Evolutionary conservation across 2,329 filamentous ascomycete species (phyloP).

Genomic region (Tolypocladium paradoxum): DNA sequence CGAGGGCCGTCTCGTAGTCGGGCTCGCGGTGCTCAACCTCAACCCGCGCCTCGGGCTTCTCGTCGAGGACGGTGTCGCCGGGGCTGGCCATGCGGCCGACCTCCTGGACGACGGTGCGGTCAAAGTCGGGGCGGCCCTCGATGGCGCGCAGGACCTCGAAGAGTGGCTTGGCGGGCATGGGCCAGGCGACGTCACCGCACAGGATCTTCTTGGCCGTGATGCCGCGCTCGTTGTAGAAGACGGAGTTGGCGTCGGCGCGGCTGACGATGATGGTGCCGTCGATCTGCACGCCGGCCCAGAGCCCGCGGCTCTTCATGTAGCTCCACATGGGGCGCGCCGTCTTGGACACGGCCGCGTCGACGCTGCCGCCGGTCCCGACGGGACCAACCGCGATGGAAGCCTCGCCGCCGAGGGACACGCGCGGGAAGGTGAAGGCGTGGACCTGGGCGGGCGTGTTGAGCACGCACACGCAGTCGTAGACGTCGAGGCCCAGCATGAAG

Average conservation of each 20-base stretch:
- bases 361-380: slow-evolving; percentile 50
- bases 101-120: slow-evolving; percentile 15
- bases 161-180: slow-evolving; percentile 24
- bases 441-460: slow-evolving; percentile 60
- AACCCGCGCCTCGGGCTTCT: too few species aligned
- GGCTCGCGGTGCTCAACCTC: slow-evolving; percentile 10
- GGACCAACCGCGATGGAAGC: slow-evolving; percentile 53
- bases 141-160: slow-evolving; percentile 28
- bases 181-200: slow-evolving; percentile 27
- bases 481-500: slow-evolving; percentile 61
- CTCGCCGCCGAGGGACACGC: slow-evolving; percentile 59
- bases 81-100: slow-evolving; percentile 12
- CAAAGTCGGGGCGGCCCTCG: slow-evolving; percentile 19
- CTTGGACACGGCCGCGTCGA: slow-evolving; percentile 27
- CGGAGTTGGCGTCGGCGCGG: slow-evolving; percentile 65
- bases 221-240: slow-evolving; percentile 57
- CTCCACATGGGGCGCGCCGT: slow-evolving; percentile 57
- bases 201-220: slow-evolving; percentile 26
- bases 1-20: slow-evolving; percentile 8
- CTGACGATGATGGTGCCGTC: slow-evolving; percentile 72
- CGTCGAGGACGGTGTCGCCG: slow-evolving; percentile 8
- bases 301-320: slow-evolving; percentile 70
- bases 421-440: slow-evolving; percentile 55
- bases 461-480: slow-evolving; percentile 67
- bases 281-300: slow-evolving; percentile 71